Evolutionary conservation across 805 yeast genomes (phyloP), one percentile per base, ranked within the genome.

Genomic region (Pichia heedii): DNA sequence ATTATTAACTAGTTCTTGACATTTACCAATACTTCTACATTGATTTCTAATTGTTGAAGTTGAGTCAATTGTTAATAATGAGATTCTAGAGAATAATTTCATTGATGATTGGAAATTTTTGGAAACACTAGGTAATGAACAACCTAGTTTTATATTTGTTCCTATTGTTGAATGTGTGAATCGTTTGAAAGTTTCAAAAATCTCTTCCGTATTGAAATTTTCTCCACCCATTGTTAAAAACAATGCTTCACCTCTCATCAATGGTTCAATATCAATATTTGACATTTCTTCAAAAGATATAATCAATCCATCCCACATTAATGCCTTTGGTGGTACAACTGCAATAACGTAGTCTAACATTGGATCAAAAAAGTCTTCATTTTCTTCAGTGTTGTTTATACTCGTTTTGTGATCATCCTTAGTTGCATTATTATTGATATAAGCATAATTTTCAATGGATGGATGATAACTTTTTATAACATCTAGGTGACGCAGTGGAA

Each of bases 231-330:
- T 85, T 0, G 85, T 71, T 1, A 86, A 73, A 41, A 86, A 61
- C 24, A 85, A 57, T 50, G 83, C 71, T 43, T 79, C 77, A 3
- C 94, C 93, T 11, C 75, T 76, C 46, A 71, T 74, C n/a, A 84
- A 66, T 44, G 79, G 81, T 21, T 76, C 67, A 3, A 73, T 62
- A 0, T 79, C 75, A 3, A 73, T 64, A 3, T 62, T 55, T 11
- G 66, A 70, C 13, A 76, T 59, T 13, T 70, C 68, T 16, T 44
- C 38, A 6, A 84, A 58, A 36, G 78, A 73, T 33, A 80, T 71
- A 49, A 83, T 79, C 16, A 76, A 71, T 5, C 97, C 97, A 48
- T 84, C 88, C 97, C 97, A 90, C 39, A 84, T 77, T 62, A 89
- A 73, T 0, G 96, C 94, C 54, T 85, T 85, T 3, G 81, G 72